Conservation (phyloP, 345 rosid genomes). For the Eutrema heterophyllum region DNA sequence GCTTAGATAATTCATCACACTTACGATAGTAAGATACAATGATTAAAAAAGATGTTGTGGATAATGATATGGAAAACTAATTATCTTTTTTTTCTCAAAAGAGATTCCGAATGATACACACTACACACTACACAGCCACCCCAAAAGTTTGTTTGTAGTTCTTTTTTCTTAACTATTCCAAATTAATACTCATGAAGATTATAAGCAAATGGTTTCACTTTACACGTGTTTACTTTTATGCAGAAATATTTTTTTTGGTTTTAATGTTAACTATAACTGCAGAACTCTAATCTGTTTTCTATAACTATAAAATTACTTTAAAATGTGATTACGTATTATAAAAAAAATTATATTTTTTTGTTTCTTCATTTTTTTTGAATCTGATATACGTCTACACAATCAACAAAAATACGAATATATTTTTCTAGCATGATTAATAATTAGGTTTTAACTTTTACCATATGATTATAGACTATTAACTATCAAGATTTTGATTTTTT, state of each 20-base stretch:
- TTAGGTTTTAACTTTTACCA: background rate
- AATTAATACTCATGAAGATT: background rate
- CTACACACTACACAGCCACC: slow-evolving; percentile 8
- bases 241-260: background rate
- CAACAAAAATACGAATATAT: background rate
- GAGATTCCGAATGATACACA: background rate
- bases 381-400: background rate
- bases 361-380: background rate
- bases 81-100: background rate
- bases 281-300: background rate
- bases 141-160: slow-evolving; percentile 1
- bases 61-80: slow-evolving; percentile 1
- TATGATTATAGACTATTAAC: background rate
- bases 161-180: background rate
- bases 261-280: background rate
- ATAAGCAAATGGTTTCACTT: background rate
- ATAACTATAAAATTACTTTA: background rate
- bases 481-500: background rate
- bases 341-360: background rate
- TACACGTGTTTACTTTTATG: background rate
- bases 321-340: background rate
- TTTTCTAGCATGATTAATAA: background rate
- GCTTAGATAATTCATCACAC: background rate
- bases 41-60: slow-evolving; percentile 8
- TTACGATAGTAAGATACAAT: background rate